Evolutionary conservation across 176 grass and related monocot genomes (phyloP).

Genomic region (Olyra latifolia): DNA sequence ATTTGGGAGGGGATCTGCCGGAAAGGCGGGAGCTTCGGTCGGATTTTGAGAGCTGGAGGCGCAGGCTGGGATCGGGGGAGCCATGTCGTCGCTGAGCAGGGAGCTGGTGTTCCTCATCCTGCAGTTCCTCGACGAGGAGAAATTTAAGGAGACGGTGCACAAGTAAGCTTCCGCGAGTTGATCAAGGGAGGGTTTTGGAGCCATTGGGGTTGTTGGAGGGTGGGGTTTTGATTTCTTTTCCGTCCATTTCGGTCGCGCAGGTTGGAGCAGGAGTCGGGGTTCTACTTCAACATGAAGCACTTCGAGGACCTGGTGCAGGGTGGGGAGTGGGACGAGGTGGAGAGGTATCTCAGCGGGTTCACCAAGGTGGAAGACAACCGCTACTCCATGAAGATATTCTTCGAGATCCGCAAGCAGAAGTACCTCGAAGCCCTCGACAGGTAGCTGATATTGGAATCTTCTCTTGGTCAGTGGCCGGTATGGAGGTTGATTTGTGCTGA

Average conservation of each 20-base stretch:
- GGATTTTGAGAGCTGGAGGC: conserved; percentile 71
- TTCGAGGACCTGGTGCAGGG: conserved; percentile 96
- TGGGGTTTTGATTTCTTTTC: neutral
- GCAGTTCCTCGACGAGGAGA: conserved; percentile 93
- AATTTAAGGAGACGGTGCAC: conserved; percentile 91
- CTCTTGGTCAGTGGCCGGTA: neutral
- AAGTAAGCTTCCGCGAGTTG: conserved; percentile 41
- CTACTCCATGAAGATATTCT: conserved; percentile 99
- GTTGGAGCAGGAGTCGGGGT: conserved; percentile 97
- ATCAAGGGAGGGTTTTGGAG: neutral
- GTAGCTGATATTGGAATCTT: conserved; percentile 35
- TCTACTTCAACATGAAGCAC: conserved; percentile 99
- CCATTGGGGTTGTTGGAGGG: conserved; percentile 1
- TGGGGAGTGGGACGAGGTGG: conserved; percentile 99
- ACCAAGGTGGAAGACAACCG: conserved; percentile 99
- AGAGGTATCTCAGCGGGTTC: conserved; percentile 96
- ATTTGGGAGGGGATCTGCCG: conserved; percentile 57
- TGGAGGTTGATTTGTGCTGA: neutral
- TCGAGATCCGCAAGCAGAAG: conserved; percentile 99
- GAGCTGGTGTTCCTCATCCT: conserved; percentile 93
- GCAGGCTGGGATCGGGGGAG: conserved; percentile 67
- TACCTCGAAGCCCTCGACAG: conserved; percentile 99
- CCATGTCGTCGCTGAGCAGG: conserved; percentile 94
- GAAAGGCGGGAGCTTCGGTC: conserved; percentile 47
- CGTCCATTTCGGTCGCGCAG: conserved; percentile 34